Percentiles rank a stretch among this genome's conserved stretches.
Conservation (phyloP, 495 filamentous ascomycete species). For the Neurospora sp. region DNA sequence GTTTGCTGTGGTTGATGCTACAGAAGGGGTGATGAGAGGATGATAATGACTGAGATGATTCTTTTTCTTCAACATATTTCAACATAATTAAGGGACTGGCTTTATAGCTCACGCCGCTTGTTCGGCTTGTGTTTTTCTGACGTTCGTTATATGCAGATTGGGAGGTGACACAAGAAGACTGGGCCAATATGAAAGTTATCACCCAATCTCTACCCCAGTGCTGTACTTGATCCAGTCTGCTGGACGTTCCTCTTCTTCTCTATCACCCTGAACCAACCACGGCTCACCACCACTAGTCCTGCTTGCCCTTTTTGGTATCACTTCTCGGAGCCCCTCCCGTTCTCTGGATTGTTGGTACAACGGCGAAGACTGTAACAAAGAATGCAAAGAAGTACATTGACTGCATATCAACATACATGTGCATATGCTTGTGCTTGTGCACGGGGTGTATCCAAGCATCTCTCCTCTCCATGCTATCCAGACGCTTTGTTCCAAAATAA, state of each 20-base stretch:
- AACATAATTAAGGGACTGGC: background rate
- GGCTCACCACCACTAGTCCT: background rate
- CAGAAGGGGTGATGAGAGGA: background rate
- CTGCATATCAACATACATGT: background rate
- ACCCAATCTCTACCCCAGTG: background rate
- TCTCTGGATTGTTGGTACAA: background rate
- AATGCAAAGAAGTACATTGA: background rate
- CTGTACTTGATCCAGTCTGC: background rate
- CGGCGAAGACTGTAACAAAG: background rate
- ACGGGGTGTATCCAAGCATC: background rate
- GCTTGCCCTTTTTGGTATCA: background rate
- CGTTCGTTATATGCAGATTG: too few species aligned
- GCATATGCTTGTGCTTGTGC: background rate
- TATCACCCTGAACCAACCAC: background rate
- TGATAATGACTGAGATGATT: background rate
- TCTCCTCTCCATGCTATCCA: background rate
- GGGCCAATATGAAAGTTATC: background rate
- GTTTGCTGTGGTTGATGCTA: conserved; percentile 20
- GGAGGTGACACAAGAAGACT: too few species aligned
- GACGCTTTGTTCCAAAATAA: background rate
- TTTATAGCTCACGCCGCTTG: background rate
- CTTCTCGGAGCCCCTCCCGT: background rate
- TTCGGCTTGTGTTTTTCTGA: too few species aligned
- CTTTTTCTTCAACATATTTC: background rate
- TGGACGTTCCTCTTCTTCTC: background rate